phyloP scores from a whole-genome alignment of 78 protist genomes.

The Isochrysis galbana region DNA sequence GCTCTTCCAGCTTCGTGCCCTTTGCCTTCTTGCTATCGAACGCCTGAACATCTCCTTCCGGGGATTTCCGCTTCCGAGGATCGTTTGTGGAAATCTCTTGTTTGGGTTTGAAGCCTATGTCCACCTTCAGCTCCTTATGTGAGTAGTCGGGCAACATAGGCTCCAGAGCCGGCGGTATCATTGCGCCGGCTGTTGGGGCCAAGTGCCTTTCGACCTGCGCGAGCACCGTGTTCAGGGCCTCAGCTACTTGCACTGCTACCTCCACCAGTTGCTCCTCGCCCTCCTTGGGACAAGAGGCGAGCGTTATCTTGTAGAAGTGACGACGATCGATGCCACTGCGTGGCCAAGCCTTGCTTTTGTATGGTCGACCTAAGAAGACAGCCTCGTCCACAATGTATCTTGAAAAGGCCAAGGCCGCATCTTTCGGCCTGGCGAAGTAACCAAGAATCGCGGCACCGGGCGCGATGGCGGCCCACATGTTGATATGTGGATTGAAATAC shows the following conservation, averaged over 20 bases:
- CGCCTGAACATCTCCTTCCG: too few species aligned
- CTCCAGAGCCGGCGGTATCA: too few species aligned
- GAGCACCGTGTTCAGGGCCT: neutral
- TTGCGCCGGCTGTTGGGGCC: too few species aligned
- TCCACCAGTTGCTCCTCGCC: neutral
- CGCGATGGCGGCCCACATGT: neutral
- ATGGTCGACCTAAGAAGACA: neutral
- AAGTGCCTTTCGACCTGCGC: too few species aligned
- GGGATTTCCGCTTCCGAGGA: too few species aligned
- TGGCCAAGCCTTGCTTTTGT: neutral
- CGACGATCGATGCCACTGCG: neutral
- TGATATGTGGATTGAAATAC: neutral
- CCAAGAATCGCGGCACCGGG: neutral
- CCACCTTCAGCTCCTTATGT: too few species aligned
- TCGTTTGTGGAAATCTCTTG: too few species aligned
- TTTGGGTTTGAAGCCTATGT: too few species aligned
- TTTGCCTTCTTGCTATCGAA: too few species aligned
- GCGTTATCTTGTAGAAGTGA: neutral
- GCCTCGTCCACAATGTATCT: neutral
- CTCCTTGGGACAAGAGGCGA: neutral
- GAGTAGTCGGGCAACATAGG: too few species aligned
- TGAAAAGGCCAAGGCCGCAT: neutral
- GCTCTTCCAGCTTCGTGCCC: too few species aligned
- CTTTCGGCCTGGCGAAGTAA: neutral
- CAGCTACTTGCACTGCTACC: too few species aligned